Base-by-base conservation (phyloP, 495 filamentous ascomycete genomes). In the Xylaria telfairii region DNA sequence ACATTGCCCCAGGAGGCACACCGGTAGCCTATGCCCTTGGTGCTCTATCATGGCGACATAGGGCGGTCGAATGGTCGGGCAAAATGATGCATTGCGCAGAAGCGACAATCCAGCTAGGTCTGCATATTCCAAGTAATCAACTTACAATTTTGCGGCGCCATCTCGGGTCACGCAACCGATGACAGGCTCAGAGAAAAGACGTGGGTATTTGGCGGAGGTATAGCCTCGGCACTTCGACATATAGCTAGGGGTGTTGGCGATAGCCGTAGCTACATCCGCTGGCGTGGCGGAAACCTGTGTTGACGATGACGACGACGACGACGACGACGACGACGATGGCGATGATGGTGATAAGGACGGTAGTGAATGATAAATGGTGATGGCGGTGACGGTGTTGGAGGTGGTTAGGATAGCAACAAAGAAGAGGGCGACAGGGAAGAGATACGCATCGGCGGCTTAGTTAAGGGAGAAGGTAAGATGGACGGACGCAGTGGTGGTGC, bases 101-200 rank as follows among this genome's bases (percentile, higher is more conserved):
- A 59, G 47, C 46, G 21, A 46, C 12, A 39, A 17, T 17, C n/a
- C 24, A 28, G 24, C 68, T 28, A 17, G 21, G 32, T 70, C 39
- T 56, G 51, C 39, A 65, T 37, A 44, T 42, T 61, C 17, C 26
- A 51, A 49, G 64, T 62, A 57, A 17, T 69, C 44, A 17, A 74
- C 76, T 71, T 77, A 78, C 76, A 49, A 62, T 69, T 75, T 46
- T 76, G 74, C 5, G 76, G 76, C 26, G 76, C 76, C 76, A 78
- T 78, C 8, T 65, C 69, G 60, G n/a, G 19, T 54, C n/a, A 21
- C 47, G 37, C 9, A 42, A 19, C 49, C 7, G 34, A 24, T 21
- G 21, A 24, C 39, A 46, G 30, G 39, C 37, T 57, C 68, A 24
- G 32, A 3, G n/a, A 39, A 17, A 53, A 26, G 67, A 30, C 19